Percentiles rank a stretch among this genome's conserved stretches.
Conservation (phyloP, 331 rosid genomes). For the Saraca asoca region DNA sequence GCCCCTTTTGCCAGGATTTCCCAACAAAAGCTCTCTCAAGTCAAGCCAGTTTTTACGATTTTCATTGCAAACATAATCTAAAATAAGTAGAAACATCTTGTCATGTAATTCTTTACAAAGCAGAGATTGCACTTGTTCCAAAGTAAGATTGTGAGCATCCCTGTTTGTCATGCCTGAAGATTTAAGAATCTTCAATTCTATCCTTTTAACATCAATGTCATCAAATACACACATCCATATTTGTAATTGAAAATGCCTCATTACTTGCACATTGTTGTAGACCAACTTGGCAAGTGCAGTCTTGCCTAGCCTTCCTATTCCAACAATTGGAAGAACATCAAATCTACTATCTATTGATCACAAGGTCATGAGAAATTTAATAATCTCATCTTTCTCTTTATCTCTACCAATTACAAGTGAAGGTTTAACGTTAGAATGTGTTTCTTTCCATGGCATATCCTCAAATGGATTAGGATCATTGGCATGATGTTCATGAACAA, state of each 20-base stretch:
- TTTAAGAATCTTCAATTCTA: conserved; percentile 1
- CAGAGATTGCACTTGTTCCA: not conserved
- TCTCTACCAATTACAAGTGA: conserved; percentile 39
- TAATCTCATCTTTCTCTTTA: not conserved
- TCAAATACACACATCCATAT: conserved; percentile 32
- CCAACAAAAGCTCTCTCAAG: conserved; percentile 17
- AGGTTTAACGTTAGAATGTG: not conserved
- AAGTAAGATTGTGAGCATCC: not conserved
- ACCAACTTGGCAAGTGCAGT: conserved; percentile 34
- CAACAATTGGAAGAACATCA: conserved; percentile 31
- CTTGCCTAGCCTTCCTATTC: conserved; percentile 36
- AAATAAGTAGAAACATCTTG: conserved; percentile 24
- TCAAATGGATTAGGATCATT: not conserved
- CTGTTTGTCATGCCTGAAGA: too few species aligned
- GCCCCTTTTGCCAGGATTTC: conserved; percentile 4
- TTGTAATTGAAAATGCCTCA: not conserved
- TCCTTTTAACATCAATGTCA: conserved; percentile 19
- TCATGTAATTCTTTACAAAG: not conserved
- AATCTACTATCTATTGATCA: not conserved
- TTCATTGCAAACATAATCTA: conserved; percentile 38
- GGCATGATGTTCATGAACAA: not conserved
- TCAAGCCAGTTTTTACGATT: conserved; percentile 29
- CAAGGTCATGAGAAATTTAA: conserved; percentile 7
- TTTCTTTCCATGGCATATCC: conserved; percentile 3
- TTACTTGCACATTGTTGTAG: conserved; percentile 16